Percentiles rank a stretch among this genome's conserved stretches.
Conservation (phyloP, 371 early-diverging fungal genomes). For the Syncephalastrum racemosum region DNA sequence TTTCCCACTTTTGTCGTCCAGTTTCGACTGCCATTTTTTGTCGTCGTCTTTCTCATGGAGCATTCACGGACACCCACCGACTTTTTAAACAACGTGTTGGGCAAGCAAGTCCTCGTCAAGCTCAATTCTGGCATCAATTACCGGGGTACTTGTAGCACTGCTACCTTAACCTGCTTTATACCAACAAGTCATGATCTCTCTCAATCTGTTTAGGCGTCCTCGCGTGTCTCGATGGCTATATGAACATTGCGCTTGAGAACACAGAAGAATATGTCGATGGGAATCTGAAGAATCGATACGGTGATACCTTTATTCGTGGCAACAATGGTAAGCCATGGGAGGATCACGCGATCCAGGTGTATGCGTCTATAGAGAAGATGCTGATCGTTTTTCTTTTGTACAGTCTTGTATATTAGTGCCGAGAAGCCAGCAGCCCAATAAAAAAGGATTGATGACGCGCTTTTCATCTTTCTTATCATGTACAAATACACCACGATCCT, state of each 20-base stretch:
- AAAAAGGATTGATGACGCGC: constrained; percentile 8
- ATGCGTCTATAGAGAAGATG: neutral
- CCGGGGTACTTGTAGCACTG: no score
- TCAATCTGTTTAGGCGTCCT: constrained; percentile 64
- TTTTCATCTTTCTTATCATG: constrained; percentile 11
- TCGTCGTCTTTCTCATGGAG: constrained; percentile 3
- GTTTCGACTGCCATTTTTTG: no score
- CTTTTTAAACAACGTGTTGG: constrained; percentile 78
- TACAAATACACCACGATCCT: neutral
- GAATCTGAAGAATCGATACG: constrained; percentile 85
- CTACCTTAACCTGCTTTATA: no score
- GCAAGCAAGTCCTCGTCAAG: constrained; percentile 84
- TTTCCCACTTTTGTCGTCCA: no score
- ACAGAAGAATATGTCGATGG: constrained; percentile 96
- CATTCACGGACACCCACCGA: constrained; percentile 70
- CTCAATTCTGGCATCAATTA: constrained; percentile 96
- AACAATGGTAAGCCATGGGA: constrained; percentile 79
- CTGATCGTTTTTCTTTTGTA: neutral
- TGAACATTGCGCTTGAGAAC: constrained; percentile 97
- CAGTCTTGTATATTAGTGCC: constrained; percentile 52
- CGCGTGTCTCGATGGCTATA: constrained; percentile 98
- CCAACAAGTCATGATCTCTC: neutral
- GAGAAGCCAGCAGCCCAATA: constrained; percentile 27
- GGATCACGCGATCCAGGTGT: neutral
- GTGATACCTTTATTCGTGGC: constrained; percentile 96